phyloP scores from a whole-genome alignment of 2,329 filamentous ascomycete species.

The Pochonia chlamydosporia region DNA sequence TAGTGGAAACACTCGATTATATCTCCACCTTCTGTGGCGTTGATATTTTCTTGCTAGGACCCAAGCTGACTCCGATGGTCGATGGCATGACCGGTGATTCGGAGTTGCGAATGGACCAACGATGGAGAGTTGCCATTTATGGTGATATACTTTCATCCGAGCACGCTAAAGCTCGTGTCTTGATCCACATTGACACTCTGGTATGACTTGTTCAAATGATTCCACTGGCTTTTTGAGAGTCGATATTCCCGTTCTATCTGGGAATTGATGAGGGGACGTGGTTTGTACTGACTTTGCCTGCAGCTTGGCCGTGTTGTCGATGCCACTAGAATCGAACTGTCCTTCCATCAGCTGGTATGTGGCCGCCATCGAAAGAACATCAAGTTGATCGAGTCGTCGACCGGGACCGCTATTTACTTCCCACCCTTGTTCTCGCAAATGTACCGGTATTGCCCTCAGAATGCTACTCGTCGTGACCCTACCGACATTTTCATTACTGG shows the following conservation, averaged over 20 bases:
- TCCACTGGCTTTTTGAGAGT: neutral
- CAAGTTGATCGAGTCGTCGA: conserved; percentile 92
- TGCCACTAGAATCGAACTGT: conserved; percentile 73
- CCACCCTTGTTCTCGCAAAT: conserved; percentile 88
- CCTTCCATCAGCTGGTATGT: conserved; percentile 86
- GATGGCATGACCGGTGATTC: conserved; percentile 70
- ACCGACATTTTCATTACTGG: conserved; percentile 95
- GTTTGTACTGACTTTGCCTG: conserved; percentile 10
- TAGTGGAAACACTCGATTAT: conserved; percentile 80
- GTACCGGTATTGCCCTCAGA: conserved; percentile 82
- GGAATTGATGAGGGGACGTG: neutral
- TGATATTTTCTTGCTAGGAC: conserved; percentile 92
- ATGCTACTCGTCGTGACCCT: conserved; percentile 74
- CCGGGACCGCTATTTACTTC: conserved; percentile 96
- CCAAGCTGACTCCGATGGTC: conserved; percentile 76
- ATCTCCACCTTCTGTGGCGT: conserved; percentile 86
- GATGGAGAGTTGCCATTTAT: conserved; percentile 89
- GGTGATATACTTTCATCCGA: conserved; percentile 93
- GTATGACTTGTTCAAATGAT: conserved; percentile 37
- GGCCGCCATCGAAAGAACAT: conserved; percentile 95
- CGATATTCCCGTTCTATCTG: neutral
- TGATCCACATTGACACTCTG: conserved; percentile 96
- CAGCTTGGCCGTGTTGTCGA: conserved; percentile 72
- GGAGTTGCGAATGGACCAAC: conserved; percentile 80
- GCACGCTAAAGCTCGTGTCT: conserved; percentile 89